Evolutionary conservation across 2,329 filamentous ascomycete genomes (phyloP), one percentile per base, ranked within the genome.

Genomic region (Sarocladium oryzae): DNA sequence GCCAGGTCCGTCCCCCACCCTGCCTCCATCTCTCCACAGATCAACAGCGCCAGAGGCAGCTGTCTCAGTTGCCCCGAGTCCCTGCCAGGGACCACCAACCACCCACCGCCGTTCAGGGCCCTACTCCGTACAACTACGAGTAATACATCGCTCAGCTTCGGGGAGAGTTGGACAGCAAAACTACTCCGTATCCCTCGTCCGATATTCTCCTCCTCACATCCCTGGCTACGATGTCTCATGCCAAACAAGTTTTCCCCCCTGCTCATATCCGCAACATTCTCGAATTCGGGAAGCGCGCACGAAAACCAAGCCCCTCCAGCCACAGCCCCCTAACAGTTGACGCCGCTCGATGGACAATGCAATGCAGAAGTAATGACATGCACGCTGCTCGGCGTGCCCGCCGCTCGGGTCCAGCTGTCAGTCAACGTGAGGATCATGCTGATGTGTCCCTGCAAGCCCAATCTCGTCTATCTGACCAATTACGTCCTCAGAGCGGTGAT

Each of bases 21-120:
- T 4, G 9, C 3, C 13, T 15, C 40, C 21, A 11, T 28, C 23
- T n/a, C 20, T 43, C 23, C 40, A 20, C 40, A 16, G 40, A 43
- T 43, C 40, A 43, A n/a, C 40, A 43, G 3, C n/a, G 23, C 13
- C 40, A 15, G 21, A 43, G 40, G 40, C 16, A 3, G 8, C 4
- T 43, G 40, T 43, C 40, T 43, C 40, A 43, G 40, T 43, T 43
- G 13, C n/a, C 21, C 40, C 40, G 40, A 43, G 23, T n/a, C n/a
- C n/a, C n/a, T n/a, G n/a, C n/a, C n/a, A n/a, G 8, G 11, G 28
- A 13, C 28, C 13, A 30, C 20, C 23, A 16, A 43, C 21, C 21
- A 43, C 40, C 23, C 20, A 43, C 21, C 21, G 26, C 40, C 21
- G 40, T 26, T 28, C n/a, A 18, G 15, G 40, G 21, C 40, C 13